Evolutionary conservation across 495 filamentous ascomycete species (phyloP), one percentile per base, ranked within the genome.

Genomic region (Letharia columbiana): DNA sequence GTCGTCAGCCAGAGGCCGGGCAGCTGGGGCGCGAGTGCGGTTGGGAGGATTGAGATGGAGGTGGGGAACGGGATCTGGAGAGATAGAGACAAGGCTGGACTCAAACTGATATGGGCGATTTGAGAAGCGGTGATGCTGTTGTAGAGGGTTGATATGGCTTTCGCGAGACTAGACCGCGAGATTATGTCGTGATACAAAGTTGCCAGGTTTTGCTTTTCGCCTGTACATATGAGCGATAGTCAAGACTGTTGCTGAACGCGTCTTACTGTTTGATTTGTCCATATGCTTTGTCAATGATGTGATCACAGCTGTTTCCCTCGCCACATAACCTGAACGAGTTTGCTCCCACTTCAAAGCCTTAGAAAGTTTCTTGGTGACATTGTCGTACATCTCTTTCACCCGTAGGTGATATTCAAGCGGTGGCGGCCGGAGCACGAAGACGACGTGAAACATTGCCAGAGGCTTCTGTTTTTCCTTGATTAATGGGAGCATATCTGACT

Each of bases 401-500:
- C 91, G 80, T 60, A 86, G 78, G 58, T 88, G 87, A 70, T 87
- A 87, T 74, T 95, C 90, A 52, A 90, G 76, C 60, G 87, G 81
- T 47, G 89, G 89, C 4, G 90, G 88, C 71, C 90, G 87, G 60
- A 96, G 77, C 44, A 96, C 89, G 76, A 97, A 98, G 18, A 96
- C 91, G 44, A 97, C 84, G 77, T 98, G 92, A 74, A 98, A 98
- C 92, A 97, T 96, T 33, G 86, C 91, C 89, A 98, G 92, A 54
- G 80, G 76, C 61, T 80, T 60, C 66, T 86, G 76, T 60, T 80
- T 60, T 67, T 85, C 79, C 37, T 73, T 73, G 62, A 84, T 83
- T 9, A 80, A 73, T 49, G 69, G 68, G 3, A 73, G 70, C 66
- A 79, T 81, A 50, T 67, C 63, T 28, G 71, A 65, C 31, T 72